Evolutionary conservation across 2,329 filamentous ascomycete genomes (phyloP), one percentile per base, ranked within the genome.

Genomic region (Microcera coccophila): DNA sequence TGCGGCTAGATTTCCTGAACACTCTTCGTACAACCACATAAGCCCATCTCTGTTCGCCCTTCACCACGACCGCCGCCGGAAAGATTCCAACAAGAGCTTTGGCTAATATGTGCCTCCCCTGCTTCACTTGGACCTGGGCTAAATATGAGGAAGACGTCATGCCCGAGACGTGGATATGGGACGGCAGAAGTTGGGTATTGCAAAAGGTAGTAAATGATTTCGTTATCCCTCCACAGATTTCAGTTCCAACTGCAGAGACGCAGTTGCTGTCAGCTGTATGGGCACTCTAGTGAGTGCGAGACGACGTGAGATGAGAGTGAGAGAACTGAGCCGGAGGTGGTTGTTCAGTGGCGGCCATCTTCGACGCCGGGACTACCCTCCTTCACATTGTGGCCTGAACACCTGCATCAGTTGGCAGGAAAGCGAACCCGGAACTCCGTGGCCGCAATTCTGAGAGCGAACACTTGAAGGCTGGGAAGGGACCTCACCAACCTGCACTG

Each of bases 71-170:
- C n/a, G n/a, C n/a, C n/a, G n/a, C n/a, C n/a, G n/a, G n/a, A n/a
- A n/a, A n/a, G n/a, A n/a, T n/a, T n/a, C n/a, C n/a, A n/a, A 4
- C n/a, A n/a, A n/a, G n/a, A n/a, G n/a, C n/a, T n/a, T n/a, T n/a
- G n/a, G 22, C 22, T 26, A 36, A 3, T 36, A 79, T 79, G 75
- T 80, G 76, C 53, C 64, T 77, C n/a, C 68, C 71, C 4, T 76
- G 73, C 54, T 78, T 76, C 60, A 69, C 74, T 0, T 72, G 58
- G 72, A 75, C 58, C 46, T 75, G 59, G 66, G 72, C 58, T 57
- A 72, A 77, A 46, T 69, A 72, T 22, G 67, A 72, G 45, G 65
- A 68, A 44, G 66, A 69, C 34, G 46, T 50, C 19, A 51, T 68
- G 52, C 65, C 66, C 2, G 52, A 62, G 47, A 58, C 65, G 19